These are phyloP conservation scores for Pascua guehoae DNA, from an alignment of 1,284 basidiomycete genomes.

Conservation along the genomic window DNA sequence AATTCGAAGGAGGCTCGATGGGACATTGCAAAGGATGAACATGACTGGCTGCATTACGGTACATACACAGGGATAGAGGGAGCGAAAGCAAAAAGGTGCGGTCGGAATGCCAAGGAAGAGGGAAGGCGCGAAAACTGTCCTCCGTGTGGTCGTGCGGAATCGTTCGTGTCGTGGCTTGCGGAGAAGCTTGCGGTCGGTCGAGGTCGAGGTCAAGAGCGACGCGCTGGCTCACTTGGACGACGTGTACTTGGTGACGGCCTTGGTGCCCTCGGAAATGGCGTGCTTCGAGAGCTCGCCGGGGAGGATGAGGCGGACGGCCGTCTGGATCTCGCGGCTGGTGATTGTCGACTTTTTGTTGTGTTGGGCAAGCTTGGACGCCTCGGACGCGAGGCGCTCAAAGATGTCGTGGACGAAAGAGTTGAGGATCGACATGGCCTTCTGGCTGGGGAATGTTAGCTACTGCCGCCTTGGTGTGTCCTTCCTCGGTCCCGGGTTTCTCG, in stretches of 20 bases:
- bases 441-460: conserved; percentile 54
- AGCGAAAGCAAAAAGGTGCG: no score
- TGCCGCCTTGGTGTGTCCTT: neutral
- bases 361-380: conserved; percentile 83
- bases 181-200: no score
- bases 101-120: no score
- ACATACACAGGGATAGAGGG: no score
- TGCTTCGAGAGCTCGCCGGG: conserved; percentile 78
- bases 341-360: conserved; percentile 95
- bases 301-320: conserved; percentile 82
- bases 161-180: no score
- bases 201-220: no score
- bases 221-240: no score
- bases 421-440: conserved; percentile 93
- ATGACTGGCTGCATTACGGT: no score
- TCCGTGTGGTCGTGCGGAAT: no score
- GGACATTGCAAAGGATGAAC: no score
- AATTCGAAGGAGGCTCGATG: no score
- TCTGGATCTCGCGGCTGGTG: conserved; percentile 90
- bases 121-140: no score
- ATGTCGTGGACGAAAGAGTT: conserved; percentile 93
- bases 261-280: conserved; percentile 71
- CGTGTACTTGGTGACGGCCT: conserved; percentile 57
- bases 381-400: conserved; percentile 86
- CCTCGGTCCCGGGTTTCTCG: neutral